These are phyloP conservation scores for Acanthamoeba sp. DNA, from an alignment of 208 protist genomes.

Conservation along the genomic window DNA sequence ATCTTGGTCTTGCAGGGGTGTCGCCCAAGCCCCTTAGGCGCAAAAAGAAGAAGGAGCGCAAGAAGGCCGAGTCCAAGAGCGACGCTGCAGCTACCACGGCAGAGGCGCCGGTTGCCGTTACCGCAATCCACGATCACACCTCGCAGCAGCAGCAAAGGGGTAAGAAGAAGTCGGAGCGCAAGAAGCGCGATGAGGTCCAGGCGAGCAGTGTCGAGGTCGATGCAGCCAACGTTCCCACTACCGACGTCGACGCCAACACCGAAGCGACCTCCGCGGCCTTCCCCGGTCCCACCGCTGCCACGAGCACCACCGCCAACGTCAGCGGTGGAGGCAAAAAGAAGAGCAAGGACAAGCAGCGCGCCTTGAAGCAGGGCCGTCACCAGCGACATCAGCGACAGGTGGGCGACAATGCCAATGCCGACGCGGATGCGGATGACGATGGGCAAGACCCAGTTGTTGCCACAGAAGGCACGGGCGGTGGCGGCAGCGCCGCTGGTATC, in stretches of 20 bases:
- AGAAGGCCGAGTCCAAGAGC: background rate
- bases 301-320: background rate
- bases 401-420: background rate
- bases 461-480: no score
- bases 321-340: background rate
- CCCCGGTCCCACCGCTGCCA: background rate
- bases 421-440: no score
- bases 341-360: background rate
- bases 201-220: no score
- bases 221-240: background rate
- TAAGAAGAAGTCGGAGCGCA: constrained; percentile 23
- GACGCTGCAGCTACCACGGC: no score
- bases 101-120: no score
- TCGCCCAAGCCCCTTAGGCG: background rate
- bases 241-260: background rate
- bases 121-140: no score
- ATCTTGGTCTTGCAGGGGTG: no score
- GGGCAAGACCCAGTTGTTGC: no score
- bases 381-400: background rate
- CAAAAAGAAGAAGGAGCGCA: background rate
- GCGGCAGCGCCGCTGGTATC: no score
- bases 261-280: no score
- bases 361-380: background rate
- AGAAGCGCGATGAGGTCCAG: background rate
- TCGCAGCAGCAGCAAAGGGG: no score